Conservation (phyloP, 768 basidiomycete species). For the Pisolithus orientalis region DNA sequence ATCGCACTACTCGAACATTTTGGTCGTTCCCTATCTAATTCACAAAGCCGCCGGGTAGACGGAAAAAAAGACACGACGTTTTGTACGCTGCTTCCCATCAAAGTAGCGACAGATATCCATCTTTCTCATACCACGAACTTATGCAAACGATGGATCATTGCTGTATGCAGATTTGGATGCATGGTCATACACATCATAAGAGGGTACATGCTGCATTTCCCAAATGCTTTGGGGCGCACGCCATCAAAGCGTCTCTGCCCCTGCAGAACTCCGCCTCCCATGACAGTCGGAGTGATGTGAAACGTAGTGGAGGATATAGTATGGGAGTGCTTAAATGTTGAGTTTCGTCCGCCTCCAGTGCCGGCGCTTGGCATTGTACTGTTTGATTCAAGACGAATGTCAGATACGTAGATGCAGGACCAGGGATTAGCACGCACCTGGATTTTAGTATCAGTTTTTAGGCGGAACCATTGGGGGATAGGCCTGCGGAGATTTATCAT, state of each 20-base stretch:
- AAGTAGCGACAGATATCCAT: background rate
- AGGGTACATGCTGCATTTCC: conserved; percentile 22
- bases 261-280: conserved; percentile 8
- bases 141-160: conserved; percentile 2
- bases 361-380: conserved; percentile 95
- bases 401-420: background rate
- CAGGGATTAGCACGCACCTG: conserved; percentile 46
- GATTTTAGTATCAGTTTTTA: conserved; percentile 94
- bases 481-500: conserved; percentile 46
- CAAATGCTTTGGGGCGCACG: background rate
- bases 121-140: no score
- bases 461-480: conserved; percentile 98
- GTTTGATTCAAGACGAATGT: conserved; percentile 2
- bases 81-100: no score
- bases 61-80: no score
- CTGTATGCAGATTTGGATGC: conserved; percentile 14
- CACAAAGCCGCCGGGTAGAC: no score
- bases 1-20: no score
- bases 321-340: conserved; percentile 62
- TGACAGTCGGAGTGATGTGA: background rate
- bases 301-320: conserved; percentile 1
- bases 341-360: conserved; percentile 99
- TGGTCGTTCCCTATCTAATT: no score
- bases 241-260: no score
- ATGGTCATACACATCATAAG: conserved; percentile 12